A percentile compares a stretch with the other conserved stretches of the same genome.
These are phyloP conservation scores for Datisca glomerata DNA, from an alignment of 306 rosid genomes.

Conservation along the genomic window DNA sequence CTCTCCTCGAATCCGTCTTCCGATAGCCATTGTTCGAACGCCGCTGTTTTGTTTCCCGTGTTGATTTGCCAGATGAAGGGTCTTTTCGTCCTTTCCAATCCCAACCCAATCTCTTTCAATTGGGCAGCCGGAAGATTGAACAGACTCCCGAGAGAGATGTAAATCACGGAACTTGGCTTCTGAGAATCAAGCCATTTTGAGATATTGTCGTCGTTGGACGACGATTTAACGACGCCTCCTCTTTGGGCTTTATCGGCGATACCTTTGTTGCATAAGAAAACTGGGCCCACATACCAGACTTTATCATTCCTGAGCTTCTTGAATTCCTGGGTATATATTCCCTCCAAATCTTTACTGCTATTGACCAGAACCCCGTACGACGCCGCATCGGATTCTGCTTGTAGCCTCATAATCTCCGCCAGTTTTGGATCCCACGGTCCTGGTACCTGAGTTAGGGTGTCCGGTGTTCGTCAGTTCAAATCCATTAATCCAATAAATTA, in stretches of 20 bases:
- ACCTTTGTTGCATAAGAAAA: constrained; percentile 21
- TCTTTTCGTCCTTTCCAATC: constrained; percentile 21
- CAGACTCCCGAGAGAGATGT: constrained; percentile 38
- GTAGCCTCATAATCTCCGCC: not conserved
- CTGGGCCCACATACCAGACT: constrained; percentile 45
- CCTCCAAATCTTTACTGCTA: constrained; percentile 31
- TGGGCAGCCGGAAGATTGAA: constrained; percentile 10
- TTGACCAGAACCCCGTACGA: constrained; percentile 21
- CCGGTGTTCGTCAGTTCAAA: too few species aligned
- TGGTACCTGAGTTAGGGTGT: too few species aligned
- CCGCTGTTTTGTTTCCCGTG: constrained; percentile 2
- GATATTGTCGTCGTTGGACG: constrained; percentile 17
- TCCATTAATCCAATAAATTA: too few species aligned
- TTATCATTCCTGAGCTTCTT: constrained; percentile 22
- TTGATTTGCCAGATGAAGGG: constrained; percentile 27
- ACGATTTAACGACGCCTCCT: constrained; percentile 31
- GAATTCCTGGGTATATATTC: constrained; percentile 22
- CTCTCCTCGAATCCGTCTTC: constrained; percentile 14
- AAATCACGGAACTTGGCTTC: constrained; percentile 24
- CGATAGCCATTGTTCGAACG: constrained; percentile 13
- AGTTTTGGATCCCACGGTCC: not conserved
- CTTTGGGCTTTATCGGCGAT: constrained; percentile 36
- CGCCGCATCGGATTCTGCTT: not conserved
- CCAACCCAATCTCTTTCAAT: constrained; percentile 21
- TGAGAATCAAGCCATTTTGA: constrained; percentile 37